phyloP scores from a whole-genome alignment of 805 yeast genomes.

The Metschnikowia anglica region DNA sequence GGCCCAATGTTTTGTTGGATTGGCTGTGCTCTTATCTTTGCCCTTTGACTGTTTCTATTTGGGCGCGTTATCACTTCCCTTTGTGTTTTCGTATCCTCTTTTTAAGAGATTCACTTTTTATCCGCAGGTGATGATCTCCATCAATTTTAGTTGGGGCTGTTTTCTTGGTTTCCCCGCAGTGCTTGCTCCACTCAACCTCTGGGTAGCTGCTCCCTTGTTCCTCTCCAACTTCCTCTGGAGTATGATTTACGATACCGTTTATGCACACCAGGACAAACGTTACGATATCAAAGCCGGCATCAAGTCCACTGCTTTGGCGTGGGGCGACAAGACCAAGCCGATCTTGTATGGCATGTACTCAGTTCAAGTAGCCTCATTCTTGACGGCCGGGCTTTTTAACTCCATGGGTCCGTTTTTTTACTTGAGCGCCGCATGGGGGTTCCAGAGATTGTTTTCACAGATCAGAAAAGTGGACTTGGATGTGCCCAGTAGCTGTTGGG shows the following conservation, averaged over 20 bases:
- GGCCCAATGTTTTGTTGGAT: constrained; percentile 72
- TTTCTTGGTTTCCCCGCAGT: constrained; percentile 93
- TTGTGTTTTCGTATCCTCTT: constrained; percentile 85
- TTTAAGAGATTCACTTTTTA: constrained; percentile 94
- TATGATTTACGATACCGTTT: constrained; percentile 92
- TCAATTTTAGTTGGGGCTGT: constrained; percentile 94
- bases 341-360: constrained; percentile 62
- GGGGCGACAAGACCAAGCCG: constrained; percentile 80
- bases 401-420: constrained; percentile 88
- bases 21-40: constrained; percentile 64
- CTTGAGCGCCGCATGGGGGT: constrained; percentile 63
- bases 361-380: constrained; percentile 64
- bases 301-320: constrained; percentile 90
- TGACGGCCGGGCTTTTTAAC: constrained; percentile 68
- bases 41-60: constrained; percentile 81
- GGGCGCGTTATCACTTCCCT: constrained; percentile 76
- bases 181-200: constrained; percentile 71
- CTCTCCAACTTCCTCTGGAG: constrained; percentile 85
- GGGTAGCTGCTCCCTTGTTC: constrained; percentile 76
- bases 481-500: constrained; percentile 80
- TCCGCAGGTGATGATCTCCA: constrained; percentile 81
- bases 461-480: constrained; percentile 75
- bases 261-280: constrained; percentile 94
- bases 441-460: constrained; percentile 66
- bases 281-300: constrained; percentile 90